Evolutionary conservation across 2,329 filamentous ascomycete species (phyloP).

Genomic region (Fusarium sp.): DNA sequence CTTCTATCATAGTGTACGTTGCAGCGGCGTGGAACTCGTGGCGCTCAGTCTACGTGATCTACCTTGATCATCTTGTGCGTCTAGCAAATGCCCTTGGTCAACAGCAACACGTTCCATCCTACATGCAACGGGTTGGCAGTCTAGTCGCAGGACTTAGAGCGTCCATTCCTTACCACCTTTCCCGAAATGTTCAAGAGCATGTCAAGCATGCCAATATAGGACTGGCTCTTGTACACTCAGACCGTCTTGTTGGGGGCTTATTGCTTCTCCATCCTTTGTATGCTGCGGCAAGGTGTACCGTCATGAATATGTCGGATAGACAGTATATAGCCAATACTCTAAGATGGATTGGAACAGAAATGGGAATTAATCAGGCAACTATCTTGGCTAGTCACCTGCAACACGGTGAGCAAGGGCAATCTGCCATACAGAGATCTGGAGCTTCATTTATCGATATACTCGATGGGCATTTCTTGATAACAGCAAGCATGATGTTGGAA

Average conservation of each 20-base stretch:
- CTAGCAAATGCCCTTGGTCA: conserved; percentile 6
- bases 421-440: conserved; percentile 6
- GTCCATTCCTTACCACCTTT: conserved; percentile 19
- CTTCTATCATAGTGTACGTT: background rate
- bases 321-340: background rate
- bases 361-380: conserved; percentile 17
- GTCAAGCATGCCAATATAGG: background rate
- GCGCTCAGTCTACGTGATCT: conserved; percentile 16
- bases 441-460: conserved; percentile 18
- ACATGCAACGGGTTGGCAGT: background rate
- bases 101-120: background rate
- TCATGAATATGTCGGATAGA: background rate
- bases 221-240: background rate
- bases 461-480: conserved; percentile 24
- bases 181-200: background rate
- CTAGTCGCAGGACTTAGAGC: conserved; percentile 1
- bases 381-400: conserved; percentile 4
- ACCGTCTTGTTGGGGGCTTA: background rate
- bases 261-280: conserved; percentile 17
- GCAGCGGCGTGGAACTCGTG: conserved; percentile 24
- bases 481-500: conserved; percentile 22
- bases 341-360: conserved; percentile 10
- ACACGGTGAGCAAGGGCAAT: conserved; percentile 4
- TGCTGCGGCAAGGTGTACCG: conserved; percentile 10
- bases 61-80: conserved; percentile 19